These are phyloP conservation scores for Uncinocarpus reesii DNA, from an alignment of 2,329 filamentous ascomycete species.

Conservation along the genomic window DNA sequence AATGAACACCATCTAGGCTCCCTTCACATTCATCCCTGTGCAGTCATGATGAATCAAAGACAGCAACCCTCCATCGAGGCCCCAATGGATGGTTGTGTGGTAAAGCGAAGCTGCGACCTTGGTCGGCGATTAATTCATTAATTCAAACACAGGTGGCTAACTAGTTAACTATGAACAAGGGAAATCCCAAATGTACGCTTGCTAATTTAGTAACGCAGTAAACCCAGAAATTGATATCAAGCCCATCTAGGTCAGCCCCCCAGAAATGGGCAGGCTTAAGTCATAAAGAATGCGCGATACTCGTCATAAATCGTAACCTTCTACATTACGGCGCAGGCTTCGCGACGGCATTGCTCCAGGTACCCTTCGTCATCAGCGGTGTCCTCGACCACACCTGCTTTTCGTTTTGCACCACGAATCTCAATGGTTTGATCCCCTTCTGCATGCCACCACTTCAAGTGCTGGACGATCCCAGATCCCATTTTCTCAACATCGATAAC, in stretches of 20 bases:
- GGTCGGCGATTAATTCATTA: not conserved
- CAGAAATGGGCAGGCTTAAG: too few species aligned
- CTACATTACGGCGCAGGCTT: slow-evolving; percentile 44
- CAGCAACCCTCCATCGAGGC: too few species aligned
- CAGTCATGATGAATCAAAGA: too few species aligned
- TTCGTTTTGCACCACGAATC: slow-evolving; percentile 62
- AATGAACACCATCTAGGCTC: too few species aligned
- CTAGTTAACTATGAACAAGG: not conserved
- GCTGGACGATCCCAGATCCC: slow-evolving; percentile 60
- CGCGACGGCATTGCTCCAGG: slow-evolving; percentile 50
- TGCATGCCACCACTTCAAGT: slow-evolving; percentile 84
- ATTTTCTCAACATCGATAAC: slow-evolving; percentile 65
- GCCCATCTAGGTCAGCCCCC: too few species aligned
- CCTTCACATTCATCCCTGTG: too few species aligned
- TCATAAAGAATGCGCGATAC: not conserved
- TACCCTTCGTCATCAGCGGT: slow-evolving; percentile 66
- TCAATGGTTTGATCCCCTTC: slow-evolving; percentile 72
- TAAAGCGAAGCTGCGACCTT: not conserved
- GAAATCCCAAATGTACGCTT: too few species aligned
- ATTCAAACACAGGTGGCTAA: not conserved
- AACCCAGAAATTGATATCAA: too few species aligned
- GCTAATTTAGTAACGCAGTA: too few species aligned
- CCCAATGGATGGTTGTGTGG: too few species aligned
- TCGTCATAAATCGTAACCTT: not conserved
- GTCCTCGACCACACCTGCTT: slow-evolving; percentile 28